Evolutionary conservation across 2,329 filamentous ascomycete genomes (phyloP).

Genomic region (Pseudogymnoascus sp.): DNA sequence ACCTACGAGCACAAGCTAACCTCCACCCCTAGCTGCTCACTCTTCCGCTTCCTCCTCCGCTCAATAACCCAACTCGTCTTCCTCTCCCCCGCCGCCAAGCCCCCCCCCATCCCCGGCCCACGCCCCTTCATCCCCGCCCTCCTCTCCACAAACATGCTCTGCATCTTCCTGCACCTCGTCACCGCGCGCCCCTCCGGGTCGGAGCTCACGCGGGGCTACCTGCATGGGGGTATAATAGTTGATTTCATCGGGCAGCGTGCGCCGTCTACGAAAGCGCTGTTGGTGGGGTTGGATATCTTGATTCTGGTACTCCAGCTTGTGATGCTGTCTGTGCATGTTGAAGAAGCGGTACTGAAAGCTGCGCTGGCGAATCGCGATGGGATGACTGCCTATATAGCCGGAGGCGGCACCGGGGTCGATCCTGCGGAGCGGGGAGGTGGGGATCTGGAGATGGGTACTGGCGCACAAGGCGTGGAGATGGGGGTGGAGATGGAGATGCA

Average conservation of each 20-base stretch:
- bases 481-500: conserved; percentile 1
- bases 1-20: neutral
- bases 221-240: conserved; percentile 58
- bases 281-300: conserved; percentile 47
- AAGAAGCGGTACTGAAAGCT: conserved; percentile 45
- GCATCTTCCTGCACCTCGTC: conserved; percentile 51
- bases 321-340: conserved; percentile 54
- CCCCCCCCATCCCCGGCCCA: conserved; percentile 44
- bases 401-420: conserved; percentile 21
- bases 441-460: conserved; percentile 24
- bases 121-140: conserved; percentile 50
- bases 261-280: conserved; percentile 45
- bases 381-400: conserved; percentile 9
- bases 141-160: conserved; percentile 49
- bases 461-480: neutral
- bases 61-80: conserved; percentile 52
- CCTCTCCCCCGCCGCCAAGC: conserved; percentile 46
- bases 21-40: conserved; percentile 45
- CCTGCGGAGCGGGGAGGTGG: conserved; percentile 26
- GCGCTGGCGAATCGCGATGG: conserved; percentile 14
- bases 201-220: conserved; percentile 54
- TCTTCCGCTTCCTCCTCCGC: conserved; percentile 53
- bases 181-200: conserved; percentile 46
- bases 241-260: conserved; percentile 61
- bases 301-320: conserved; percentile 51